Evolutionary conservation across 495 filamentous ascomycete species (phyloP).

Genomic region (Talaromyces borbonicus): DNA sequence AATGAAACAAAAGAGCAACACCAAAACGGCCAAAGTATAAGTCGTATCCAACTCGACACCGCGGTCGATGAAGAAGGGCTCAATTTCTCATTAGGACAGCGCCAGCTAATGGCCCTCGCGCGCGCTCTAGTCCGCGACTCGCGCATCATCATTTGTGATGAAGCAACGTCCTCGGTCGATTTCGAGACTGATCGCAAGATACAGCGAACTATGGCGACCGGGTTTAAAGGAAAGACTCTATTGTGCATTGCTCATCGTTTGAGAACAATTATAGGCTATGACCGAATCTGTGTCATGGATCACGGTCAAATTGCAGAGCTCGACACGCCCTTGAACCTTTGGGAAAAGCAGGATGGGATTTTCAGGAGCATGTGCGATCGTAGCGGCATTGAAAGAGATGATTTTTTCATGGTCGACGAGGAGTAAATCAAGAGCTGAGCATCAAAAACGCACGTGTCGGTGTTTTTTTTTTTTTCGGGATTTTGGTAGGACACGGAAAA

Average conservation of each 20-base stretch:
- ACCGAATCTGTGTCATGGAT: slow-evolving; percentile 95
- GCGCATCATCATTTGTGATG: slow-evolving; percentile 93
- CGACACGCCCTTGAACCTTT: slow-evolving; percentile 64
- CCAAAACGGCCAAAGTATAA: slow-evolving; percentile 7
- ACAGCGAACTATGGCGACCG: slow-evolving; percentile 77
- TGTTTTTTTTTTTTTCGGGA: too few species aligned
- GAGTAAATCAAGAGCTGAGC: too few species aligned
- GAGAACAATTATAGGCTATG: slow-evolving; percentile 87
- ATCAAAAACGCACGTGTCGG: neutral
- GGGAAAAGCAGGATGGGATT: slow-evolving; percentile 55
- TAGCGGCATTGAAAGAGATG: slow-evolving; percentile 70
- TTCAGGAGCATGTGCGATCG: slow-evolving; percentile 90
- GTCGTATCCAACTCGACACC: slow-evolving; percentile 71
- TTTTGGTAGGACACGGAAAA: too few species aligned
- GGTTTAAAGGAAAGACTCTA: slow-evolving; percentile 81
- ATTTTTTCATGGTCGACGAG: slow-evolving; percentile 38
- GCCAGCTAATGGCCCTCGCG: slow-evolving; percentile 90
- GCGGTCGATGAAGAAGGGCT: slow-evolving; percentile 87
- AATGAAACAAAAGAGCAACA: slow-evolving; percentile 5
- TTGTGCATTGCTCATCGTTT: slow-evolving; percentile 93
- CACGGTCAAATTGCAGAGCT: slow-evolving; percentile 76
- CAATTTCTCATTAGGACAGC: slow-evolving; percentile 94
- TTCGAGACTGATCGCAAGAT: slow-evolving; percentile 96
- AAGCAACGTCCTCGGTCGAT: slow-evolving; percentile 86
- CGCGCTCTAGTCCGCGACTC: slow-evolving; percentile 77